Evolutionary conservation across 768 basidiomycete genomes (phyloP), one percentile per base, ranked within the genome.

Genomic region (Pleurotus cornucopiae): DNA sequence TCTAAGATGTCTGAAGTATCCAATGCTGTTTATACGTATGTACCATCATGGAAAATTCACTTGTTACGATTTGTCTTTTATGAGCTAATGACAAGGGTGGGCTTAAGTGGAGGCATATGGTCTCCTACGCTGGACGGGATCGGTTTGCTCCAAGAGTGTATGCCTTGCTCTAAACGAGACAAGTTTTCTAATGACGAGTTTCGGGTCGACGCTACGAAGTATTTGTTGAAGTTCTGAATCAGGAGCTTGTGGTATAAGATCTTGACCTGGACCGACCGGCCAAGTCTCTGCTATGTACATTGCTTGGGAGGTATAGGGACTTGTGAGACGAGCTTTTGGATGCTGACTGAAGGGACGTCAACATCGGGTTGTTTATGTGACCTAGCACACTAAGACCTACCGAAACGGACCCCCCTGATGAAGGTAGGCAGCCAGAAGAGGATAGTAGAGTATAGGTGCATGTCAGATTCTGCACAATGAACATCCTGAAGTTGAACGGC

Each of bases 111-210:
- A 20, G 20, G 6, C 26, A 26, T 26, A 5, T 30, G 26, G 7
- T 30, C 26, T 6, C 26, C 26, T 30, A 7, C 26, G 26, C 26
- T 20, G 5, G 7, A 65, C 62, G 14, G 80, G 78, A 61, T 81
- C 75, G 4, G 80, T 80, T 64, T 82, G 80, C 60, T 63, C 78
- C 25, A 80, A 81, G 41, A 76, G 70, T 21, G 80, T 82, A 67
- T 76, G 73, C 7, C 81, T 73, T 16, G 80, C 82, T 16, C 81
- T 81, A 60, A 82, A 81, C 20, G 80, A 77, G 46, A 77, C 77
- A 37, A 83, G 78, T 62, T 80, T 80, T 46, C 64, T 65, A 60
- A 82, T 81, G 51, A 69, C 82, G 20, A 71, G 74, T 13, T 63
- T 62, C 1, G 76, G 69, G 60, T 79, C 74, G 58, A 83, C 73